These are phyloP conservation scores for Candida quercuum DNA, from an alignment of 805 yeast species.

Conservation along the genomic window DNA sequence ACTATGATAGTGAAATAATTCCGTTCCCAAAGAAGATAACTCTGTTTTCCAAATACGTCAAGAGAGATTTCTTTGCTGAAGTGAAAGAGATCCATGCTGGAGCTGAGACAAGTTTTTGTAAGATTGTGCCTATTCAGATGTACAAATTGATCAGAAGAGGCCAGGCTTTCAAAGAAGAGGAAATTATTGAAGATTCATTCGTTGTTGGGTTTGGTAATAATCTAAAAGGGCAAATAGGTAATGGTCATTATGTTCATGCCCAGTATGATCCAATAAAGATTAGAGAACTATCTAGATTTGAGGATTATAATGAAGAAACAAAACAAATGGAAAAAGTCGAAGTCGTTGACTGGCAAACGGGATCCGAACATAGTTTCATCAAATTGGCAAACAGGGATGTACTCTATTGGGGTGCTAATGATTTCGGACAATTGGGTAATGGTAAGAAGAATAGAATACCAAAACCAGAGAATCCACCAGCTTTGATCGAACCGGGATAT, in stretches of 20 bases:
- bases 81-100: constrained; percentile 61
- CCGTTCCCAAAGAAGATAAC: constrained; percentile 62
- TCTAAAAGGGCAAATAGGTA: constrained; percentile 79
- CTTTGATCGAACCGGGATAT: constrained; percentile 48
- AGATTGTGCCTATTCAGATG: constrained; percentile 28
- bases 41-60: constrained; percentile 35
- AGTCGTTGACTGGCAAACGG: constrained; percentile 50
- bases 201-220: constrained; percentile 79
- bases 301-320: constrained; percentile 48
- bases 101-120: constrained; percentile 57
- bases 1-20: constrained; percentile 58
- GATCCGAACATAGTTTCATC: constrained; percentile 60
- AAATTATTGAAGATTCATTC: constrained; percentile 24
- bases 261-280: constrained; percentile 62
- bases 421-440: constrained; percentile 77
- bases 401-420: constrained; percentile 80
- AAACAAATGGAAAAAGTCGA: constrained; percentile 38
- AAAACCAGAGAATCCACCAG: constrained; percentile 49
- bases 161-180: constrained; percentile 8
- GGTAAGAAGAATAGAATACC: constrained; percentile 63
- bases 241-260: constrained; percentile 69
- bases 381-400: constrained; percentile 61
- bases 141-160: constrained; percentile 25
- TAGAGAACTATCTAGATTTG: constrained; percentile 31
- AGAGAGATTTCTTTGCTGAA: constrained; percentile 37